Evolutionary conservation across 2,329 filamentous ascomycete species (phyloP).

Genomic region (Bipolaris zeicola): DNA sequence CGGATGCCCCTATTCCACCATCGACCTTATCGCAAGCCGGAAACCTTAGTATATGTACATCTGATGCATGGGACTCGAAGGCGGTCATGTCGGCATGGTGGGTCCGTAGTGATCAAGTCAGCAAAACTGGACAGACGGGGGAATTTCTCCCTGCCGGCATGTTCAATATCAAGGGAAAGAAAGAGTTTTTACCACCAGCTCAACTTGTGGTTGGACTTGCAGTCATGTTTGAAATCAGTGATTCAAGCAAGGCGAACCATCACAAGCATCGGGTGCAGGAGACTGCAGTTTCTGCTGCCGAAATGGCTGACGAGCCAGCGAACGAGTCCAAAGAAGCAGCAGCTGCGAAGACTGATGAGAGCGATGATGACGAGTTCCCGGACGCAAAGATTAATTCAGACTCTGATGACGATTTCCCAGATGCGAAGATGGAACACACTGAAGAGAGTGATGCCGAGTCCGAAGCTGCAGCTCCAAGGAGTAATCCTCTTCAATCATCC

Average conservation of each 20-base stretch:
- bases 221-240: constrained; percentile 85
- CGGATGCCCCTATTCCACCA: constrained; percentile 86
- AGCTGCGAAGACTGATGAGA: constrained; percentile 31
- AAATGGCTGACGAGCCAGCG: constrained; percentile 25
- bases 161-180: constrained; percentile 83
- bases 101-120: constrained; percentile 88
- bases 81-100: constrained; percentile 96
- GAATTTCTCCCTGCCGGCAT: constrained; percentile 79
- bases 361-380: constrained; percentile 53
- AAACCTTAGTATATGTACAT: constrained; percentile 80
- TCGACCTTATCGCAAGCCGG: constrained; percentile 91
- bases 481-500: constrained; percentile 50
- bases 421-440: constrained; percentile 45
- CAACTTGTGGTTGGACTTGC: constrained; percentile 87
- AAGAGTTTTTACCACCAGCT: constrained; percentile 87
- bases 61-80: constrained; percentile 93
- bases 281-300: constrained; percentile 28
- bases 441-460: constrained; percentile 48
- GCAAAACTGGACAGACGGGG: constrained; percentile 78
- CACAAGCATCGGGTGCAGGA: constrained; percentile 71
- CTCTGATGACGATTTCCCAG: constrained; percentile 55
- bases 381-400: constrained; percentile 49
- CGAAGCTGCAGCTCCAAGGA: constrained; percentile 32
- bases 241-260: constrained; percentile 82
- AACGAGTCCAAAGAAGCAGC: constrained; percentile 25